Conservation (phyloP, 495 filamentous ascomycete species). For the Venustampulla echinocandica region DNA sequence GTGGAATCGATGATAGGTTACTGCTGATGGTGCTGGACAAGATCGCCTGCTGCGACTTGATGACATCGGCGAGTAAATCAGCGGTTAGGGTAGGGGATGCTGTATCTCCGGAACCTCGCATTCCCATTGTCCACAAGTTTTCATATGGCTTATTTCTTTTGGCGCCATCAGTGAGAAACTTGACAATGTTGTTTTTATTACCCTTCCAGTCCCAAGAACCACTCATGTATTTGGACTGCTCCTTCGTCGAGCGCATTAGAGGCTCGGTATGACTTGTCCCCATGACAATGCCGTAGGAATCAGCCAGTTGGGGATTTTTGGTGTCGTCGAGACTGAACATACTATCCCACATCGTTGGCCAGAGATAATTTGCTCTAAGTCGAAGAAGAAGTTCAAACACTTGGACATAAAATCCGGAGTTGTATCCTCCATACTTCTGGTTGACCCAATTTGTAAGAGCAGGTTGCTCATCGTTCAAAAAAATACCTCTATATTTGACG, state of each 20-base stretch:
- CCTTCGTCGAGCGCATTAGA: slow-evolving; percentile 59
- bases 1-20: slow-evolving; percentile 39
- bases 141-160: slow-evolving; percentile 53
- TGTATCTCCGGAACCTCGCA: slow-evolving; percentile 61
- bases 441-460: slow-evolving; percentile 59
- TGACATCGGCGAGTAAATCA: slow-evolving; percentile 45
- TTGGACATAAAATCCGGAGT: slow-evolving; percentile 54
- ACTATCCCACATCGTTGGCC: slow-evolving; percentile 56
- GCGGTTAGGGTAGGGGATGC: slow-evolving; percentile 43
- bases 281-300: slow-evolving; percentile 62
- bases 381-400: slow-evolving; percentile 65
- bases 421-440: slow-evolving; percentile 47
- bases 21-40: slow-evolving; percentile 20
- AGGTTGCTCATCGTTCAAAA: slow-evolving; percentile 69
- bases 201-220: slow-evolving; percentile 57
- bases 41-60: slow-evolving; percentile 48
- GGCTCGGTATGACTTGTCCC: slow-evolving; percentile 65
- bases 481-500: slow-evolving; percentile 66
- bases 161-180: slow-evolving; percentile 57
- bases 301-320: slow-evolving; percentile 54
- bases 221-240: slow-evolving; percentile 44
- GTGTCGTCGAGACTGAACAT: slow-evolving; percentile 57
- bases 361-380: slow-evolving; percentile 61
- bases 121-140: slow-evolving; percentile 57
- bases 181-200: slow-evolving; percentile 53